A percentile compares a stretch with the other conserved stretches of the same genome.
phyloP scores from a whole-genome alignment of 176 grass and related monocot species.

The Oryza meridionalis region DNA sequence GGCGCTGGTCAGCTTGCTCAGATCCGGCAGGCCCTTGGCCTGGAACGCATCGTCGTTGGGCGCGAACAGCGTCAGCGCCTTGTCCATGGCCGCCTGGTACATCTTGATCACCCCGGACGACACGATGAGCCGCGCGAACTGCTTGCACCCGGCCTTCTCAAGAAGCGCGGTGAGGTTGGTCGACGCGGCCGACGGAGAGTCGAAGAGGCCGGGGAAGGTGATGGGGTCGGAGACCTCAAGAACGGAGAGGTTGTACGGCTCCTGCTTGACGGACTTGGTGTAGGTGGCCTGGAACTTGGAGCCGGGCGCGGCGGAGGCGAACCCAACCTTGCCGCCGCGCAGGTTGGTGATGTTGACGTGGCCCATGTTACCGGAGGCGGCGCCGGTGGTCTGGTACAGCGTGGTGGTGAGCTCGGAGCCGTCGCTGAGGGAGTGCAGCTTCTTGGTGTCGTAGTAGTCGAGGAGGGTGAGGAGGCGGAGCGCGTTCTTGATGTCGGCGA shows the following conservation, averaged over 20 bases:
- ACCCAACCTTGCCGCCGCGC: conserved; percentile 81
- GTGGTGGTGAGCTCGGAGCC: conserved; percentile 85
- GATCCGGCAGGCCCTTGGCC: conserved; percentile 68
- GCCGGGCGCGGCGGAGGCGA: conserved; percentile 78
- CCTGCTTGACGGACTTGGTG: conserved; percentile 69
- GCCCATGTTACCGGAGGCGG: conserved; percentile 77
- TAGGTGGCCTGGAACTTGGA: conserved; percentile 80
- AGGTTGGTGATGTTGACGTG: conserved; percentile 98
- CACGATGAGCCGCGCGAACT: conserved; percentile 67
- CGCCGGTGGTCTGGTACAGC: conserved; percentile 94
- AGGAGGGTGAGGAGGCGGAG: conserved; percentile 90
- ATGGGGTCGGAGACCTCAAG: conserved; percentile 86
- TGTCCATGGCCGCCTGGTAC: conserved; percentile 91
- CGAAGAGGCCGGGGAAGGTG: conserved; percentile 81
- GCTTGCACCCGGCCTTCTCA: conserved; percentile 97
- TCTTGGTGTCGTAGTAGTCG: conserved; percentile 92
- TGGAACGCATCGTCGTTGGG: conserved; percentile 96
- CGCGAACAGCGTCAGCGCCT: conserved; percentile 84
- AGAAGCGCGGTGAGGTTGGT: conserved; percentile 82
- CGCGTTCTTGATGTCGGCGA: conserved; percentile 84
- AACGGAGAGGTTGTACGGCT: conserved; percentile 91
- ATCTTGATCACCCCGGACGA: conserved; percentile 81
- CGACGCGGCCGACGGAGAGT: conserved; percentile 52
- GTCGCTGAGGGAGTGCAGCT: conserved; percentile 78
- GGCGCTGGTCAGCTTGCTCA: conserved; percentile 69